Conservation (phyloP, 2,329 filamentous ascomycete species). For the Ustulina deusta region DNA sequence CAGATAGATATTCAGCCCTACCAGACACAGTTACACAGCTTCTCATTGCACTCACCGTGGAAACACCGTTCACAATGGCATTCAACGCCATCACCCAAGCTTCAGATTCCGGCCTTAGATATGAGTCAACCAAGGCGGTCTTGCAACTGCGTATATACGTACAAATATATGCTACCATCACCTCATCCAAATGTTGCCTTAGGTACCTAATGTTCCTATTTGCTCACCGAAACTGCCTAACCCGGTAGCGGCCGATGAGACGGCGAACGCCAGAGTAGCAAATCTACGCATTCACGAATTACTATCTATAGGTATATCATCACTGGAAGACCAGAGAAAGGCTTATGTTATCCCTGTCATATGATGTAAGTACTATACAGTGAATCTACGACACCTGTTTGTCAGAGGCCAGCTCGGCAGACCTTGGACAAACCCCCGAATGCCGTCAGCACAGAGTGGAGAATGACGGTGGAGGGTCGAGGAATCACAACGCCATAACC, state of each 20-base stretch:
- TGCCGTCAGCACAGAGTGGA: slow-evolving; percentile 16
- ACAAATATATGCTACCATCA: too few species aligned
- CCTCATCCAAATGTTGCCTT: neutral
- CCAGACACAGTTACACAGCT: slow-evolving; percentile 25
- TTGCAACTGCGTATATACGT: neutral
- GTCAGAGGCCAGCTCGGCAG: slow-evolving; percentile 7
- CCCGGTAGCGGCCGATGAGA: neutral
- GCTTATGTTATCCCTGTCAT: slow-evolving; percentile 10
- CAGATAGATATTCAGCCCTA: slow-evolving; percentile 36
- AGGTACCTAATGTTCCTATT: neutral
- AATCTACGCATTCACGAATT: neutral
- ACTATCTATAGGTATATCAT: neutral
- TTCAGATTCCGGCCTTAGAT: neutral
- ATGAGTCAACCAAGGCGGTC: too few species aligned
- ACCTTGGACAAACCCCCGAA: slow-evolving; percentile 3
- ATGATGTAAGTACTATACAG: slow-evolving; percentile 9
- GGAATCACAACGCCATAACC: slow-evolving; percentile 21
- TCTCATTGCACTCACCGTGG: neutral
- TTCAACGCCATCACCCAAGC: neutral
- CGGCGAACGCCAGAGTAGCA: neutral
- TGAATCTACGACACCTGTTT: neutral
- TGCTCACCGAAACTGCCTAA: neutral
- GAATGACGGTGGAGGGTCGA: slow-evolving; percentile 18
- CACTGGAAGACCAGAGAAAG: slow-evolving; percentile 5
- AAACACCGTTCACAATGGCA: neutral